Evolutionary conservation across 1,284 basidiomycete species (phyloP), one percentile per base, ranked within the genome.

Genomic region (Meira nashicola): DNA sequence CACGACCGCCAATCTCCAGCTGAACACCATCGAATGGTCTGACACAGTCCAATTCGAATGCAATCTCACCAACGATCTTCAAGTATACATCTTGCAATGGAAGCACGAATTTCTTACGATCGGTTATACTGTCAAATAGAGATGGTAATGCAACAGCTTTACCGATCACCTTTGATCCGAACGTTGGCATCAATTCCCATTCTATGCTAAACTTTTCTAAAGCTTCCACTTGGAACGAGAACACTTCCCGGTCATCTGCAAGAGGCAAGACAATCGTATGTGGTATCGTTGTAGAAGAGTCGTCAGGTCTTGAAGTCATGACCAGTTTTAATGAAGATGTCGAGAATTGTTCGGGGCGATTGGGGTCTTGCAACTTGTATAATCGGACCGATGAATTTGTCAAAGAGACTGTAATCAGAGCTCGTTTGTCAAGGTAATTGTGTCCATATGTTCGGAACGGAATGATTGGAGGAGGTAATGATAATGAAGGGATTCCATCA

Each of bases 101-200:
- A 47, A 78, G 58, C 2, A 70, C 67, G 54, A 78, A 68, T 6
- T 62, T 60, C 51, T 69, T 74, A 25, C 75, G 68, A 54, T 71
- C 70, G 33, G 70, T 67, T 62, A 76, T 69, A 9, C 64, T 63
- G 14, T 86, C 84, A 68, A 89, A 87, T 52, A 89, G 83, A 1
- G 86, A 86, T 2, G 93, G 87, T 37, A 93, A 82, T 23, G 91
- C 89, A 47, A 93, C 86, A 15, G 92, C 93, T 65, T 93, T 87
- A 28, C 94, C 95, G 64, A 99, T 91, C 39, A 93, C 90, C 80
- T 92, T 94, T 37, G 91, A 93, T n/a, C 95, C 95, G 79, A 98
- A 98, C 63, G 91, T 96, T 8, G 95, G 95, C 81, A 94, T 96
- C 25, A 98, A 82, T 41, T 94, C 96, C 77, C 97, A 90, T 78